Conservation (phyloP, 495 filamentous ascomycete species). For the Lasiosphaeria ovina region DNA sequence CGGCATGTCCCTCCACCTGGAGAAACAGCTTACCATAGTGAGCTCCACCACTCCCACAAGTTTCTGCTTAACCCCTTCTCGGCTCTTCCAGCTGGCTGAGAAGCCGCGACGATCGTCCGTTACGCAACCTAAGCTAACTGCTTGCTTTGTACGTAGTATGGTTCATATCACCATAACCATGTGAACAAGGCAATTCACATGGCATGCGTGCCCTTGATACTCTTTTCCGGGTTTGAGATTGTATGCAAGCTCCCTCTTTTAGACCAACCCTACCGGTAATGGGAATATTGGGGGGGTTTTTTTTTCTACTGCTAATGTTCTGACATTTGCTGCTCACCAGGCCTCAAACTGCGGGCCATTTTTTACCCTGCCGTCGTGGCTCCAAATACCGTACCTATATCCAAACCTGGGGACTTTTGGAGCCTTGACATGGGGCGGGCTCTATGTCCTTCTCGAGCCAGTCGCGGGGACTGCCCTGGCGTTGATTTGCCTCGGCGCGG, state of each 20-base stretch:
- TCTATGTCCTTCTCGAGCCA: constrained; percentile 92
- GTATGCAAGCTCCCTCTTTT: constrained; percentile 46
- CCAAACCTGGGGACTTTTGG: constrained; percentile 76
- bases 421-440: constrained; percentile 64
- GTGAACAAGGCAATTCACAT: constrained; percentile 92
- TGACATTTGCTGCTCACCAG: constrained; percentile 41
- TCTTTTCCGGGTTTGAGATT: constrained; percentile 75
- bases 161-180: constrained; percentile 85
- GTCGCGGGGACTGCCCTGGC: constrained; percentile 76
- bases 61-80: no score
- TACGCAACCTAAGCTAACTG: constrained; percentile 14
- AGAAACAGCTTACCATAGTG: constrained; percentile 78
- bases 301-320: neutral
- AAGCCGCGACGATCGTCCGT: no score
- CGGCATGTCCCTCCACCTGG: constrained; percentile 71
- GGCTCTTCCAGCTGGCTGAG: no score
- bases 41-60: constrained; percentile 23
- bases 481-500: constrained; percentile 67
- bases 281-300: neutral
- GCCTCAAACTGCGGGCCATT: constrained; percentile 72
- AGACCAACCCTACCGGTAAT: neutral
- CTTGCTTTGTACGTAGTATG: constrained; percentile 62
- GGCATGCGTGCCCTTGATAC: constrained; percentile 78
- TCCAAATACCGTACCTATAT: constrained; percentile 72
- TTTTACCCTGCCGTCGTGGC: constrained; percentile 65